A percentile compares a stretch with the other conserved stretches of the same genome.
Conservation (phyloP, 2,329 filamentous ascomycete genomes). For the Aspergillus fijiensis region DNA sequence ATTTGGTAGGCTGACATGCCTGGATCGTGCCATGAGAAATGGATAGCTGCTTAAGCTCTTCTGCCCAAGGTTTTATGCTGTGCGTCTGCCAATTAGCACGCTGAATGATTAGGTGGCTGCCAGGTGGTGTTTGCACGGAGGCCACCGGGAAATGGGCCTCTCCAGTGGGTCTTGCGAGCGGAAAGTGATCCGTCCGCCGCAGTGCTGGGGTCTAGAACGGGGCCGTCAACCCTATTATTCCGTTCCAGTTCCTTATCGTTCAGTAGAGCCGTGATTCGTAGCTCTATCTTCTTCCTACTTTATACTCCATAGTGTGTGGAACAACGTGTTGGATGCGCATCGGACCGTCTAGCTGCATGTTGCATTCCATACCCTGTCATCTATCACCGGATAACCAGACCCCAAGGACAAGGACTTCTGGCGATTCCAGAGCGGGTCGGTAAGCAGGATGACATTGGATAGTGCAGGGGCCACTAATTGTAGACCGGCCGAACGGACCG, state of each 20-base stretch:
- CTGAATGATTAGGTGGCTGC: no score
- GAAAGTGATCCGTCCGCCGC: background rate
- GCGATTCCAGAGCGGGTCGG: background rate
- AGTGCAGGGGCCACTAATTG: constrained; percentile 1
- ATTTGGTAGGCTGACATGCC: no score
- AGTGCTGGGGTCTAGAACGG: background rate
- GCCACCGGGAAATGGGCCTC: background rate
- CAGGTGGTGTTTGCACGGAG: background rate
- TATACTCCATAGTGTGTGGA: background rate
- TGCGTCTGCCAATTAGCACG: no score
- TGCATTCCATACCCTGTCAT: background rate
- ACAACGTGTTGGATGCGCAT: background rate
- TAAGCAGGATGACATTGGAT: constrained; percentile 1
- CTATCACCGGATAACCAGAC: background rate
- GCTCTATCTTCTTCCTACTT: background rate
- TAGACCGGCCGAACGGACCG: background rate
- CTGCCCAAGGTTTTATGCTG: no score
- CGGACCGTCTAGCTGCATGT: background rate
- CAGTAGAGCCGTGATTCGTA: background rate
- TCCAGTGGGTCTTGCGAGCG: background rate
- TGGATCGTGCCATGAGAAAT: no score
- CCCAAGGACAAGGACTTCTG: background rate
- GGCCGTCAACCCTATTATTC: background rate
- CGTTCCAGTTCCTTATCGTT: background rate
- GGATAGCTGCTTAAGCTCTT: no score